Evolutionary conservation across 1,284 basidiomycete species (phyloP).

Genomic region (Tremellales sp.): DNA sequence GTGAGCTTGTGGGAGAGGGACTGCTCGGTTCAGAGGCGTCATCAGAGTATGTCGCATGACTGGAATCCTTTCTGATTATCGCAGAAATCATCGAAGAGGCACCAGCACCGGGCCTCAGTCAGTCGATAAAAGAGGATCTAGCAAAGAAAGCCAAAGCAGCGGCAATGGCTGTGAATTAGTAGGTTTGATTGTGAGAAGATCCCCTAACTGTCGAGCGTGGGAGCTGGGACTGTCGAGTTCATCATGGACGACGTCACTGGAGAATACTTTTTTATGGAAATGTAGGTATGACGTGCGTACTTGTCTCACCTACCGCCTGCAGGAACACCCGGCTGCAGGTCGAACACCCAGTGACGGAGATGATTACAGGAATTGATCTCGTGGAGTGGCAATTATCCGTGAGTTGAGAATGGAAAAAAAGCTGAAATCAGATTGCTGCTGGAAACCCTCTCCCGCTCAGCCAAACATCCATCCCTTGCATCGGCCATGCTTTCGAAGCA

Average conservation of each 20-base stretch:
- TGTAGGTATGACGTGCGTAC: constrained; percentile 53
- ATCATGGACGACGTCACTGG: constrained; percentile 85
- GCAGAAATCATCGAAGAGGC: constrained; percentile 58
- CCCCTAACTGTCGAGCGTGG: constrained; percentile 52
- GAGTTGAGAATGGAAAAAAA: constrained; percentile 7
- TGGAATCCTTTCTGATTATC: neutral
- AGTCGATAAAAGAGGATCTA: constrained; percentile 70
- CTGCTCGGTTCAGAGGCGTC: constrained; percentile 88
- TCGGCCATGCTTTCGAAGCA: constrained; percentile 91
- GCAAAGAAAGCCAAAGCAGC: constrained; percentile 85
- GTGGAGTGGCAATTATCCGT: constrained; percentile 92
- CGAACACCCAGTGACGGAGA: constrained; percentile 92
- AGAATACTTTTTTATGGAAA: constrained; percentile 90
- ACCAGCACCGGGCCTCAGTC: constrained; percentile 79
- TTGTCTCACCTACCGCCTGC: constrained; percentile 5
- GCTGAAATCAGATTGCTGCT: constrained; percentile 62
- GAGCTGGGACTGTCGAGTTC: constrained; percentile 89
- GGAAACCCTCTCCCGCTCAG: constrained; percentile 76
- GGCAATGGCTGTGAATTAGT: constrained; percentile 80
- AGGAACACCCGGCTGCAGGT: constrained; percentile 93
- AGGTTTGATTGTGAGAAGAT: constrained; percentile 4
- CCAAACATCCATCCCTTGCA: constrained; percentile 73
- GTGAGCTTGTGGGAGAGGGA: constrained; percentile 91
- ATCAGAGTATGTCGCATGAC: constrained; percentile 59
- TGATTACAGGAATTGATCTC: constrained; percentile 87